Evolutionary conservation across 164 flowering plant genomes (phyloP).

Genomic region (Tetrastigma voinierianum): DNA sequence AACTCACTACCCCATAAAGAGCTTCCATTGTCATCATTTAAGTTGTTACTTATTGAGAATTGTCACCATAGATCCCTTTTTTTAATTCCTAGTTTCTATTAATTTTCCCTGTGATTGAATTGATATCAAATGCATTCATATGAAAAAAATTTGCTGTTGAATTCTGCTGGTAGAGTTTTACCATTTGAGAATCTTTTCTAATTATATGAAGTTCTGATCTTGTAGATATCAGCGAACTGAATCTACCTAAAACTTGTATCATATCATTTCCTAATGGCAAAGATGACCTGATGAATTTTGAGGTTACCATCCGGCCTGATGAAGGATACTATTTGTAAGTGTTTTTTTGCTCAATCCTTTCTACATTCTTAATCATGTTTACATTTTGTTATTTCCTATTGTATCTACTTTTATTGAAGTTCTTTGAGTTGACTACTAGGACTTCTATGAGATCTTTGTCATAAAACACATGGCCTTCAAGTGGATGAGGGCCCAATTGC

Average conservation of each 20-base stretch:
- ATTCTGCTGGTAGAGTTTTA: neutral
- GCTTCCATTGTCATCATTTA: too few species aligned
- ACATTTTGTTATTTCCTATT: neutral
- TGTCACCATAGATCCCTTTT: neutral
- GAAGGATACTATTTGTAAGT: conserved; percentile 54
- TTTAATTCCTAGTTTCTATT: neutral
- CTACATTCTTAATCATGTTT: neutral
- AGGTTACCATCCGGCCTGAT: conserved; percentile 47
- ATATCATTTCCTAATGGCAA: conserved; percentile 48
- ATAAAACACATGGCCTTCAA: too few species aligned
- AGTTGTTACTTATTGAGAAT: neutral
- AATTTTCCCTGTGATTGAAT: neutral
- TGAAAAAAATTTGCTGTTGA: neutral
- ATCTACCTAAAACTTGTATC: conserved; percentile 46
- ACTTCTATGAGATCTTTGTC: too few species aligned
- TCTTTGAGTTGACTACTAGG: too few species aligned
- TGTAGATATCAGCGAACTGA: conserved; percentile 49
- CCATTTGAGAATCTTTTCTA: neutral
- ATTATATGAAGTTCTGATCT: neutral
- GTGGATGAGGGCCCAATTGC: too few species aligned
- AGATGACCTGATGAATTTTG: conserved; percentile 56
- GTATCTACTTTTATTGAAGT: neutral
- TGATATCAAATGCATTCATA: neutral
- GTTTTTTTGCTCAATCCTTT: neutral
- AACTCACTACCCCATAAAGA: too few species aligned